These are phyloP conservation scores for Camelina hispida DNA, from an alignment of 345 rosid genomes.

Conservation along the genomic window DNA sequence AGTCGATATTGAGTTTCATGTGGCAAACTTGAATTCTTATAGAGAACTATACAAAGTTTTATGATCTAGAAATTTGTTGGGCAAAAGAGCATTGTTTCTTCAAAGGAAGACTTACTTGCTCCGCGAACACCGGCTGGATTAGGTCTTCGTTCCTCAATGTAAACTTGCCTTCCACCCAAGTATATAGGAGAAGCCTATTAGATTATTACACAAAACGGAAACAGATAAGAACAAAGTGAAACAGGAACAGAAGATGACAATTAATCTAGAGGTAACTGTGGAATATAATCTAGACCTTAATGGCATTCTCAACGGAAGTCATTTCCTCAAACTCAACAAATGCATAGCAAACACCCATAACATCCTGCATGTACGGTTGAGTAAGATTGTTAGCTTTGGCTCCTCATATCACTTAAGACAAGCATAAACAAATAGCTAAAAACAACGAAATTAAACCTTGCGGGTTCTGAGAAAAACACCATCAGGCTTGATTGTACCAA, in stretches of 20 bases:
- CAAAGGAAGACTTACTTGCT: slow-evolving; percentile 64
- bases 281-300: slow-evolving; percentile 60
- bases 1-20: neutral
- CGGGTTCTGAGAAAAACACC: slow-evolving; percentile 90
- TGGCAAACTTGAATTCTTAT: neutral
- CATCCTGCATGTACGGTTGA: slow-evolving; percentile 61
- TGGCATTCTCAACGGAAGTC: slow-evolving; percentile 80
- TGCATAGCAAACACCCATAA: slow-evolving; percentile 91
- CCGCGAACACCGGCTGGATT: slow-evolving; percentile 77
- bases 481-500: slow-evolving; percentile 85
- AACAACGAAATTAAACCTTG: slow-evolving; percentile 54
- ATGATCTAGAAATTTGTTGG: neutral
- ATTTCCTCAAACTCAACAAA: slow-evolving; percentile 97
- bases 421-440: neutral
- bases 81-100: neutral
- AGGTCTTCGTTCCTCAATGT: slow-evolving; percentile 95
- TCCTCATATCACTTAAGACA: neutral
- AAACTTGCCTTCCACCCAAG: slow-evolving; percentile 85
- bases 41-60: neutral
- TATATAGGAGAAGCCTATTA: slow-evolving; percentile 88
- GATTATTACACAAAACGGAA: slow-evolving; percentile 23
- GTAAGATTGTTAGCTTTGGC: slow-evolving; percentile 20
- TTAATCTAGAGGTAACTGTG: neutral
- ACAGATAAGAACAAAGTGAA: slow-evolving; percentile 21
- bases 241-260: neutral